Evolutionary conservation across 164 flowering plant genomes (phyloP).

Genomic region (Aristolochia contorta): DNA sequence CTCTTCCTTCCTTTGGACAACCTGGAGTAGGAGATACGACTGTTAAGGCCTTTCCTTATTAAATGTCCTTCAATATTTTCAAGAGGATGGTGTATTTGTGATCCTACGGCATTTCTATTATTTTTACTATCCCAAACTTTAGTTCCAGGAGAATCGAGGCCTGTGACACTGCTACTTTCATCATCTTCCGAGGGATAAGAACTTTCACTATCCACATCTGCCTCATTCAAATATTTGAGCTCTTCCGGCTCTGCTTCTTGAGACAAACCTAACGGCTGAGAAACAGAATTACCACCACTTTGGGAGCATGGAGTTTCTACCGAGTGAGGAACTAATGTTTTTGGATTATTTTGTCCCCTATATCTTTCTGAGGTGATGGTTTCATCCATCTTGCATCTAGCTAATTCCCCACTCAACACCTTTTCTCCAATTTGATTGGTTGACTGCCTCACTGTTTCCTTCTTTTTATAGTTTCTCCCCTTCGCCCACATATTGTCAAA

Average conservation of each 20-base stretch:
- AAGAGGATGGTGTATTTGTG: conserved; percentile 86
- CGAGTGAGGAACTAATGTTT: conserved; percentile 3
- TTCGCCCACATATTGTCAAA: conserved; percentile 97
- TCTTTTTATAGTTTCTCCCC: conserved; percentile 68
- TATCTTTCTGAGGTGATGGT: neutral
- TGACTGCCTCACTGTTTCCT: conserved; percentile 29
- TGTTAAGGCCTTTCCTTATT: conserved; percentile 39
- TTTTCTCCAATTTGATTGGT: conserved; percentile 26
- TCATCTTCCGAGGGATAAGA: conserved; percentile 67
- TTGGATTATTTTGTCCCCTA: conserved; percentile 17
- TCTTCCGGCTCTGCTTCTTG: conserved; percentile 33
- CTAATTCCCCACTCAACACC: conserved; percentile 12
- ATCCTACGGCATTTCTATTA: conserved; percentile 42
- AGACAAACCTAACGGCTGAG: conserved; percentile 13
- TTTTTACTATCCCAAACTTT: conserved; percentile 94
- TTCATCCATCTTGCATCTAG: conserved; percentile 18
- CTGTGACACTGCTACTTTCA: conserved; percentile 52
- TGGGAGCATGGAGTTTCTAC: conserved; percentile 10
- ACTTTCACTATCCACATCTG: conserved; percentile 49
- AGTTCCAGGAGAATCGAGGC: conserved; percentile 85
- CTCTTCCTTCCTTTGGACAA: conserved; percentile 48
- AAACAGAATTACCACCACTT: conserved; percentile 10
- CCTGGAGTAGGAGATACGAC: conserved; percentile 27
- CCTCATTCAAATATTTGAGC: conserved; percentile 27
- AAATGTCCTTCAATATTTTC: conserved; percentile 49